These are phyloP conservation scores for Kodamaea fukazawae DNA, from an alignment of 805 yeast species.

Conservation along the genomic window DNA sequence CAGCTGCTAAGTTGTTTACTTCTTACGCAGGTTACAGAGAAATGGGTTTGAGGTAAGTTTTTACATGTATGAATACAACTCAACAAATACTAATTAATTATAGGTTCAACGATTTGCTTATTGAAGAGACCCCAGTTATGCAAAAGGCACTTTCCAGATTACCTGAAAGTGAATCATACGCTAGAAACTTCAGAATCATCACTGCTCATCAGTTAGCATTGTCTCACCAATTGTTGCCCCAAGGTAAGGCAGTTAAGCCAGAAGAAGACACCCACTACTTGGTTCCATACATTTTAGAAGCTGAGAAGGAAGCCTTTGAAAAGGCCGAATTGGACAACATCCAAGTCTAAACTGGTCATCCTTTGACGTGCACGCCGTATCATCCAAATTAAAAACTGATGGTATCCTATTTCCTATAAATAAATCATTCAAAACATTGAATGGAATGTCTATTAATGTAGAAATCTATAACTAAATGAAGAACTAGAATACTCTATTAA, in stretches of 20 bases:
- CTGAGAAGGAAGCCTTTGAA: conserved; percentile 88
- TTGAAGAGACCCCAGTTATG: conserved; percentile 83
- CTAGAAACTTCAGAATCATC: conserved; percentile 87
- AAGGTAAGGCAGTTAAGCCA: conserved; percentile 69
- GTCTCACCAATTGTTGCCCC: conserved; percentile 82
- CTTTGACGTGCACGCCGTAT: background rate
- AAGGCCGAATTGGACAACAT: conserved; percentile 86
- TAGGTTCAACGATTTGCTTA: conserved; percentile 78
- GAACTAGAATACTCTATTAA: background rate
- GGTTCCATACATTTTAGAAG: conserved; percentile 87
- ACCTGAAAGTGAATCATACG: conserved; percentile 79
- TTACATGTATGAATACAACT: background rate
- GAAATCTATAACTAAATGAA: conserved; percentile 1
- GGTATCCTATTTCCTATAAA: background rate
- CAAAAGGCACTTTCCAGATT: conserved; percentile 87
- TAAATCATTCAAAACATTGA: background rate
- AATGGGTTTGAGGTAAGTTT: conserved; percentile 69
- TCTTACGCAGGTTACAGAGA: conserved; percentile 89
- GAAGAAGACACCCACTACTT: conserved; percentile 82
- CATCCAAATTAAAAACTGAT: background rate
- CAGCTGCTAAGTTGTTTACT: conserved; percentile 73
- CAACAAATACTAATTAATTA: conserved; percentile 18
- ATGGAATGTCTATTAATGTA: conserved; percentile 4
- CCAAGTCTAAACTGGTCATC: conserved; percentile 21
- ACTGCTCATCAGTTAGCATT: conserved; percentile 89